A percentile compares a stretch with the other conserved stretches of the same genome.
Conservation (phyloP, 2,329 filamentous ascomycete genomes). For the Exophiala sp. region DNA sequence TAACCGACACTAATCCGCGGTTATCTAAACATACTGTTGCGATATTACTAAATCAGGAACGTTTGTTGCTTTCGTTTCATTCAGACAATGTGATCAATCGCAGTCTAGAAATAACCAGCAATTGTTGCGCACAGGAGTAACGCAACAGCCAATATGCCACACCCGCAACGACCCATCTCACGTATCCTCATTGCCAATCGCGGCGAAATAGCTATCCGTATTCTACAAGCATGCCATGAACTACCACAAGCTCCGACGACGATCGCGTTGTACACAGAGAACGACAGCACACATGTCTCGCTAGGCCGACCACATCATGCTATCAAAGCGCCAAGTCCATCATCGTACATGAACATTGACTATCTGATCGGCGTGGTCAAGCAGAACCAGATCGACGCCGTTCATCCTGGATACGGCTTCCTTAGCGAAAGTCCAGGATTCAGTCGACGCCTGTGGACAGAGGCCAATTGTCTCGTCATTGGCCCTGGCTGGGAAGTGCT, state of each 20-base stretch:
- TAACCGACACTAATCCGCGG: too few species aligned
- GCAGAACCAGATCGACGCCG: constrained; percentile 51
- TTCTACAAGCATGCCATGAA: constrained; percentile 58
- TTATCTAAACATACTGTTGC: too few species aligned
- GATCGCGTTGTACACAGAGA: constrained; percentile 53
- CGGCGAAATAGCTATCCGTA: constrained; percentile 62
- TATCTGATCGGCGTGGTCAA: constrained; percentile 28
- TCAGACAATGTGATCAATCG: too few species aligned
- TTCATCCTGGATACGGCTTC: constrained; percentile 64
- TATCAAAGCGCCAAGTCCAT: constrained; percentile 48
- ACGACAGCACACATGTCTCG: constrained; percentile 55
- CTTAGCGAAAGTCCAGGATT: constrained; percentile 55
- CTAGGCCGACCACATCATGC: constrained; percentile 46
- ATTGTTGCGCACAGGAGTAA: too few species aligned
- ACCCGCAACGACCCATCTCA: constrained; percentile 40
- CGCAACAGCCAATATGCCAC: constrained; percentile 9
- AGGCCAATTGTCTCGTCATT: constrained; percentile 48
- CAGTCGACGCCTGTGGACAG: constrained; percentile 44
- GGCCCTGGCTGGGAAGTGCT: constrained; percentile 58
- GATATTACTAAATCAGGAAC: too few species aligned
- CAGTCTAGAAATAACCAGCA: neutral
- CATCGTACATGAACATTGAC: constrained; percentile 53
- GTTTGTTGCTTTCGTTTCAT: too few species aligned
- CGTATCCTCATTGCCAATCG: constrained; percentile 49
- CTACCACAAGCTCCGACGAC: constrained; percentile 50